Evolutionary conservation across 106 monocot species (phyloP).

Genomic region (Triglochin maritima): DNA sequence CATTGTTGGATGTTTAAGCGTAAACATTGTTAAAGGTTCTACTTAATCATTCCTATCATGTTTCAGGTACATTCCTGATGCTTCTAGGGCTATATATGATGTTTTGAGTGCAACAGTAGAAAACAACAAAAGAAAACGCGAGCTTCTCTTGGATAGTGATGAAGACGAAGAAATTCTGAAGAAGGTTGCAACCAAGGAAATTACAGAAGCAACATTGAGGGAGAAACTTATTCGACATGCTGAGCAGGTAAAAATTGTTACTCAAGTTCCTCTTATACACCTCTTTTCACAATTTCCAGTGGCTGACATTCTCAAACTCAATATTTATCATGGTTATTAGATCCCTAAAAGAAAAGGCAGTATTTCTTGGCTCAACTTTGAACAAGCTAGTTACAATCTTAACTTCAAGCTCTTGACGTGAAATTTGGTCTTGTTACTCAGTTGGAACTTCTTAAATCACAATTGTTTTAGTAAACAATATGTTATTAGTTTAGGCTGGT

Average conservation of each 20-base stretch:
- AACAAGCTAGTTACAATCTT: background rate
- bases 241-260: constrained; percentile 13
- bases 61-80: constrained; percentile 31
- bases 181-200: constrained; percentile 12
- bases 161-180: constrained; percentile 18
- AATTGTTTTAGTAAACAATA: no score
- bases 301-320: background rate
- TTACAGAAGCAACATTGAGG: constrained; percentile 21
- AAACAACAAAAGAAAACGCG: background rate
- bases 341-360: background rate
- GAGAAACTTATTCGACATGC: constrained; percentile 28
- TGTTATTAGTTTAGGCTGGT: no score
- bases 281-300: background rate
- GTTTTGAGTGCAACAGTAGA: constrained; percentile 7
- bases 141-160: background rate
- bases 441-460: no score
- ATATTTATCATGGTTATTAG: background rate
- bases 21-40: background rate
- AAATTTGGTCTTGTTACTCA: background rate
- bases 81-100: constrained; percentile 24
- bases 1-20: background rate
- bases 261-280: background rate
- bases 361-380: background rate
- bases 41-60: background rate
- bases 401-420: background rate